Conservation (phyloP, 2,329 filamentous ascomycete genomes). For the Alternaria atra region DNA sequence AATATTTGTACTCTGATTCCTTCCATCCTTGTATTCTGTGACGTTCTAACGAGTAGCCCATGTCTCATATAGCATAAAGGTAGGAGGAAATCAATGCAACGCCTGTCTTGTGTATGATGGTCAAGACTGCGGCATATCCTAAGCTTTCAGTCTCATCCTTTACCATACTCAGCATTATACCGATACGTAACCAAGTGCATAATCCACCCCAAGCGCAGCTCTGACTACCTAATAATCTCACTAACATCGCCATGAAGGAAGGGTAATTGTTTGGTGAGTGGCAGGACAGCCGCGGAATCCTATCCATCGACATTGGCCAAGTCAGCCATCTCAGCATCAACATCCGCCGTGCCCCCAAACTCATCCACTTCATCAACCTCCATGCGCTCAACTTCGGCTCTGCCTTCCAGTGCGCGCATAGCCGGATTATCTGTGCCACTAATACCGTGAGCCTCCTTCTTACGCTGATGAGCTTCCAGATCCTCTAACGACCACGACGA, state of each 20-base stretch:
- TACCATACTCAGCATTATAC: background rate
- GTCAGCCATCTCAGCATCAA: slow-evolving; percentile 50
- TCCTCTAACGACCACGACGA: slow-evolving; percentile 90
- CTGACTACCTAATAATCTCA: background rate
- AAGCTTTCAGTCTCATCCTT: background rate
- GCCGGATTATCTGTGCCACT: slow-evolving; percentile 65
- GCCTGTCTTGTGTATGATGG: background rate
- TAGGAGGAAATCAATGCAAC: background rate
- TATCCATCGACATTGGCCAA: slow-evolving; percentile 27
- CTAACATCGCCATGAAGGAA: background rate
- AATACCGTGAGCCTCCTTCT: slow-evolving; percentile 74
- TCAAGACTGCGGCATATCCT: background rate
- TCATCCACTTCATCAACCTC: slow-evolving; percentile 40
- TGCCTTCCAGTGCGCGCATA: slow-evolving; percentile 40
- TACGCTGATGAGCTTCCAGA: slow-evolving; percentile 78
- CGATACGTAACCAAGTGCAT: background rate
- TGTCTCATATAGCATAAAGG: background rate
- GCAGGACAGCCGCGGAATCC: background rate
- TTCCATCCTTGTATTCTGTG: background rate
- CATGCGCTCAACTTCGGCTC: slow-evolving; percentile 35
- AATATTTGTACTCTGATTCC: background rate
- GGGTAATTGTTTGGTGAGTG: background rate
- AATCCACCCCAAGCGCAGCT: background rate
- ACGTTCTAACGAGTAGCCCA: no score
- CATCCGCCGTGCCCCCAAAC: slow-evolving; percentile 43